phyloP scores from a whole-genome alignment of 805 yeast species.

The Wickerhamiella australiensis region DNA sequence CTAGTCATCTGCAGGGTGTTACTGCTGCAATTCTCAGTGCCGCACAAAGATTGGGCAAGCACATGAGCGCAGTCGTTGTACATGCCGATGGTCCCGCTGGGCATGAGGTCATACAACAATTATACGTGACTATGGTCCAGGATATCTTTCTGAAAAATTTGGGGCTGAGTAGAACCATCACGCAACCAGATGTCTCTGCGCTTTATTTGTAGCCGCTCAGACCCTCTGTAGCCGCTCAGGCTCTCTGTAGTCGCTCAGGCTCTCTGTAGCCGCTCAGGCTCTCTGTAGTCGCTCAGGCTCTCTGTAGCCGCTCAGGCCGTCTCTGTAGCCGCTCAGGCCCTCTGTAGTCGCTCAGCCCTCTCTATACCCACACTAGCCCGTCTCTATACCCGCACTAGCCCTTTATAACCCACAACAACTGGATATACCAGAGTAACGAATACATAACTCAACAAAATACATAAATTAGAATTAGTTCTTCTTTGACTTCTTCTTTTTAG shows the following conservation, averaged over 20 bases:
- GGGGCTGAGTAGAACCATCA: background rate
- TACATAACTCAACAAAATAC: background rate
- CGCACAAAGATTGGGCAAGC: slow-evolving; percentile 18
- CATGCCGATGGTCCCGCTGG: slow-evolving; percentile 27
- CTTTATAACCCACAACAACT: too few relatives aligned
- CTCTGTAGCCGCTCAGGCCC: too few relatives aligned
- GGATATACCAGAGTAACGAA: too few relatives aligned
- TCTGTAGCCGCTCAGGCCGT: too few relatives aligned
- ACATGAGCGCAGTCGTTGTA: slow-evolving; percentile 24
- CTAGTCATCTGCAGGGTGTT: slow-evolving; percentile 25
- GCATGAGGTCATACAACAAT: slow-evolving; percentile 22
- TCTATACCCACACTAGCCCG: too few relatives aligned
- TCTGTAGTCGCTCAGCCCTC: too few relatives aligned
- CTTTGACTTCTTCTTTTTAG: slow-evolving; percentile 38
- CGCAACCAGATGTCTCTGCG: slow-evolving; percentile 5
- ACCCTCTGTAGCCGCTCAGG: background rate
- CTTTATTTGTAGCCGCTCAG: background rate
- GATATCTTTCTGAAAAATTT: background rate
- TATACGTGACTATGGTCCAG: background rate
- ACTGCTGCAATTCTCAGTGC: slow-evolving; percentile 26
- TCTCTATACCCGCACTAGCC: too few relatives aligned
- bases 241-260: too few relatives aligned
- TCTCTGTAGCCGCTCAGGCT: too few relatives aligned
- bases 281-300: too few relatives aligned
- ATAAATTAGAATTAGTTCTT: slow-evolving; percentile 35